Evolutionary conservation across 495 filamentous ascomycete genomes (phyloP), one percentile per base, ranked within the genome.

Genomic region (Penicillium goetzii): DNA sequence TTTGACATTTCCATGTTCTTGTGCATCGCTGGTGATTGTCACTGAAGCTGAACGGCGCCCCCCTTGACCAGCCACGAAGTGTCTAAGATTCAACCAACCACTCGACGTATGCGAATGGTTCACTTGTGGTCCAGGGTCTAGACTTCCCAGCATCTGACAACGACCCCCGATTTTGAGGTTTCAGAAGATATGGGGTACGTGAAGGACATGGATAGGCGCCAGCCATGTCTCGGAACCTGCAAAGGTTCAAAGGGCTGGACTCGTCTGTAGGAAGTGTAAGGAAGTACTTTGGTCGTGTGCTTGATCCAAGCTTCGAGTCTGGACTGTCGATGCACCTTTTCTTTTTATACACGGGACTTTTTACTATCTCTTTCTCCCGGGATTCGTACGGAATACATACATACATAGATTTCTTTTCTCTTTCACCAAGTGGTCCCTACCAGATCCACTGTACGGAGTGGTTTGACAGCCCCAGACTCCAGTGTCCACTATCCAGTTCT

Each of bases 101-200:
- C 36, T 36, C 3, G 36, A 3, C 2, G 26, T 17, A 25, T 7
- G 51, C 17, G 41, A 41, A 62, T 33, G 28, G 21, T 41, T 40
- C 38, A n/a, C 23, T 6, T 26, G 14, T 23, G 12, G 10, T 28
- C 41, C n/a, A 30, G 49, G 25, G 6, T 49, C 55, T 26, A 58
- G 47, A 56, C 25, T 54, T 47, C 19, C n/a, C 7, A 50, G 40
- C 5, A 15, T 23, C 56, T 23, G 30, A 30, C 40, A 11, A 34
- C 43, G 30, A n/a, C 33, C 17, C 25, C 60, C 32, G 9, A 9
- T 62, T 57, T 58, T 21, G 21, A 17, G 8, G 21, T 14, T 47
- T 17, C 12, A 25, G 41, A 10, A 43, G 17, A 43, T 25, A 47
- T 47, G 43, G 43, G 40, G 52, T 56, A 58, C 61, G 54, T 52